Percentiles rank a stretch among this genome's conserved stretches.
These are phyloP conservation scores for Quercus engelmannii DNA, from an alignment of 306 rosid genomes.

Conservation along the genomic window DNA sequence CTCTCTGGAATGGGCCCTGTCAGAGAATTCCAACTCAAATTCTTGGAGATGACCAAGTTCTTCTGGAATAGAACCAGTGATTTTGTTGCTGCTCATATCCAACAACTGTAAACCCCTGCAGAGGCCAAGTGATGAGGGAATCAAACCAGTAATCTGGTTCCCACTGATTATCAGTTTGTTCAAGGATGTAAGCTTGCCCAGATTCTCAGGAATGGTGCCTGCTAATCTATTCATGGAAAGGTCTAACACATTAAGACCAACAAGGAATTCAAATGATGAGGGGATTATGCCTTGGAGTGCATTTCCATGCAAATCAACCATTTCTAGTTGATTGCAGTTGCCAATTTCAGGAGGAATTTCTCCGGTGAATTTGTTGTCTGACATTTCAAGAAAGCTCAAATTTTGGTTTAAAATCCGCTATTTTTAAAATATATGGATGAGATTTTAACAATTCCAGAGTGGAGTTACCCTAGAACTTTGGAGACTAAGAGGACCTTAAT, in stretches of 20 bases:
- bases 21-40: conserved; percentile 81
- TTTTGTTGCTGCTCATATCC: conserved; percentile 73
- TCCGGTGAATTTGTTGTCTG: conserved; percentile 62
- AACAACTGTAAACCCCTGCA: conserved; percentile 80
- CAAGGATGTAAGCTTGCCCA: conserved; percentile 64
- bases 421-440: no score
- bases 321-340: conserved; percentile 68
- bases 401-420: not conserved
- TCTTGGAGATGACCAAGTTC: conserved; percentile 79
- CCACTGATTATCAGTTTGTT: conserved; percentile 67
- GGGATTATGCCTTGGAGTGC: conserved; percentile 71
- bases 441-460: no score
- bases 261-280: conserved; percentile 56
- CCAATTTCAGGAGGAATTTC: conserved; percentile 74
- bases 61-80: conserved; percentile 63
- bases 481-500: no score
- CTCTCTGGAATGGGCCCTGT: conserved; percentile 72
- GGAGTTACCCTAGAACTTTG: no score
- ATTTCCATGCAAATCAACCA: conserved; percentile 88
- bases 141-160: conserved; percentile 57
- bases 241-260: conserved; percentile 69
- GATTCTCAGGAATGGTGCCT: conserved; percentile 57
- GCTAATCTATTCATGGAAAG: conserved; percentile 64
- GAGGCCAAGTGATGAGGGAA: conserved; percentile 67
- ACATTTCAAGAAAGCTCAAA: conserved; percentile 78